Evolutionary conservation across 1,139 yeast species (phyloP), one percentile per base, ranked within the genome.

Genomic region (Ogataea hybrid): DNA sequence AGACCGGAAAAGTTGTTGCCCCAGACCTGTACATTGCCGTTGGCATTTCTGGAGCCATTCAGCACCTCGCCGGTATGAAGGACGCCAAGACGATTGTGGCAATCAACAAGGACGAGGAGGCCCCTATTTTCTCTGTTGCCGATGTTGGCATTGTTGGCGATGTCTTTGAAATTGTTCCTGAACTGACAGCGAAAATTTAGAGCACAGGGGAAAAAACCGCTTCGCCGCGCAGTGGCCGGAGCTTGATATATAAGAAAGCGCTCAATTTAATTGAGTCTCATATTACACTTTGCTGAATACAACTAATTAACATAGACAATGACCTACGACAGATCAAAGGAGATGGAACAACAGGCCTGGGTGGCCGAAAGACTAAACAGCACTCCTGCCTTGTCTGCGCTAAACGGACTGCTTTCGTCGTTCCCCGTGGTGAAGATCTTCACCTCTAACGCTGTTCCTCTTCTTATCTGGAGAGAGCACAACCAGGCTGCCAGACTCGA

Each of bases 61-160:
- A 92, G 68, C 97, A 92, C 68, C 72, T 92, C 62, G 98, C 98
- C 1, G 98, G 98, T 52, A 92, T 92, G 97, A 90, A 90, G 69
- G 97, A 92, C 62, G 78, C 97, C 34, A 89, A 89, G 70, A 80
- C 83, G 32, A 88, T 92, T 65, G 97, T 89, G 27, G 96, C 97
- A 37, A 86, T 92, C 51, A 92, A 92, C 68, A 90, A 87, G 67
- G 97, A 90, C 62, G 83, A 84, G 37, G 97, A 92, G 51, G 92
- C 97, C 7, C 94, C 97, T 6, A 89, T 92, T 41, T 89, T 88
- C 71, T 88, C 85, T 57, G 80, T 85, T 42, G 95, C 97, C 16
- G 97, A 92, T 65, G 70, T 84, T 48, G 95, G 96, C 6, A 70
- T 92, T 44, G 95, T 87, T 35, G 97, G 92, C 15, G 98, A 92